A percentile compares a stretch with the other conserved stretches of the same genome.
These are phyloP conservation scores for Pseudocercospora eumusae DNA, from an alignment of 2,329 filamentous ascomycete species.

Conservation along the genomic window DNA sequence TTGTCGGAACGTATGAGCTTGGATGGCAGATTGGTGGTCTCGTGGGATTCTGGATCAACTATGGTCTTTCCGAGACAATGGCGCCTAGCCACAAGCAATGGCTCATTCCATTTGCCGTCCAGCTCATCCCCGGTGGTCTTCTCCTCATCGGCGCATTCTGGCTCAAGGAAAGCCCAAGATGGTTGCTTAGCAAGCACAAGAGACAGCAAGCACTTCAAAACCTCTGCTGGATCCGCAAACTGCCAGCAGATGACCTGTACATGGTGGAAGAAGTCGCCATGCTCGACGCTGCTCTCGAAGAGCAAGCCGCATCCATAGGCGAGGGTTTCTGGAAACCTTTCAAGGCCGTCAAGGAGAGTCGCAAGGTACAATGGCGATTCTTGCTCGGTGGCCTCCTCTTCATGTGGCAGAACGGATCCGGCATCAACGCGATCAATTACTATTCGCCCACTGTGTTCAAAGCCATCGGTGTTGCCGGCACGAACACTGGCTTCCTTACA, in stretches of 20 bases:
- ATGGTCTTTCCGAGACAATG: conserved; percentile 49
- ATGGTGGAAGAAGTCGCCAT: conserved; percentile 71
- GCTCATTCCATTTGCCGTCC: conserved; percentile 59
- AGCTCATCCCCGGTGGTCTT: conserved; percentile 66
- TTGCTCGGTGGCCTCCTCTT: conserved; percentile 73
- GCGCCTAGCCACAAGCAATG: conserved; percentile 48
- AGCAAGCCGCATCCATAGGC: conserved; percentile 64
- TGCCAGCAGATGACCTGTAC: conserved; percentile 61
- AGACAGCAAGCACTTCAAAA: conserved; percentile 47
- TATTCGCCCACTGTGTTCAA: conserved; percentile 70
- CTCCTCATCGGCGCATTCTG: conserved; percentile 51
- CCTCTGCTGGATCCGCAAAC: conserved; percentile 64
- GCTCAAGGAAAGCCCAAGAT: conserved; percentile 49
- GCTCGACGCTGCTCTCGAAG: conserved; percentile 69
- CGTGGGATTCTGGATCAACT: conserved; percentile 54
- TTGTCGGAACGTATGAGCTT: conserved; percentile 61
- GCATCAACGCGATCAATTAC: conserved; percentile 80
- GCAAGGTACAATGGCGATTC: conserved; percentile 68
- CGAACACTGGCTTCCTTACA: conserved; percentile 62
- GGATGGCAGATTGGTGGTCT: conserved; percentile 57
- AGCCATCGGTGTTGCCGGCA: conserved; percentile 62
- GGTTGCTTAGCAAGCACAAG: conserved; percentile 47
- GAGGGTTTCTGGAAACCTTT: conserved; percentile 76
- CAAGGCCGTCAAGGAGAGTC: conserved; percentile 55
- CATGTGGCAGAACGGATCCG: conserved; percentile 74